Base-by-base conservation (phyloP, 352 stramenopile species). In the Pythium grandisporangium region DNA sequence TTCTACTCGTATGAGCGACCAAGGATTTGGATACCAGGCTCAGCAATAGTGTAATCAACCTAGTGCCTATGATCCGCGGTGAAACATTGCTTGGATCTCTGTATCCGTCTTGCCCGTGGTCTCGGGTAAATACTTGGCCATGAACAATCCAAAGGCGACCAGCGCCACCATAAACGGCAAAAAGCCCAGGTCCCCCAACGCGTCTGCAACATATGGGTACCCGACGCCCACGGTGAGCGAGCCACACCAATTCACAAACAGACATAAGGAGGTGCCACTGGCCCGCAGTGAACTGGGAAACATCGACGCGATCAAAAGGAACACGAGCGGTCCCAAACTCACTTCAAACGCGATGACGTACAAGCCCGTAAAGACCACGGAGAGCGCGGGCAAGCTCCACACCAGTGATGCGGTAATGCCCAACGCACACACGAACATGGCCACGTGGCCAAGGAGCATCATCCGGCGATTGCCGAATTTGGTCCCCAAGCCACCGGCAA, bases 201-300 rank as follows among this genome's bases (percentile, higher is more conserved):
- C 67, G 20, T n/a, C n/a, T n/a, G n/a, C n/a, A n/a, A 79, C 63
- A 54, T 76, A 82, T 16, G 71, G 74, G 45, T 70, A 88, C 21
- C 43, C 55, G 20, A 85, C 49, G 6, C 71, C 71, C 6, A 82
- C 61, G 17, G 64, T n/a, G 6, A 85, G 49, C 41, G 76, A 83
- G 46, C 44, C 68, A 8, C 62, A 24, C 63, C 63, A 86, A 43
- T 73, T 84, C 36, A 55, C 55, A 29, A 70, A 61, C 19, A 78
- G 65, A 39, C 64, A 62, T 35, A 83, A 37, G 4, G 64, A 70
- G 14, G 57, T 53, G 13, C 63, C 70, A 7, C 41, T 70, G 14
- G 65, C 67, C 2, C 70, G 65, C 29, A 80, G 53, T 4, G 60
- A 59, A 17, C 82, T 55, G 0, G 73, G 67, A 45, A 86, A 86